Evolutionary conservation across 768 basidiomycete species (phyloP).

Genomic region (Boletales sp.): DNA sequence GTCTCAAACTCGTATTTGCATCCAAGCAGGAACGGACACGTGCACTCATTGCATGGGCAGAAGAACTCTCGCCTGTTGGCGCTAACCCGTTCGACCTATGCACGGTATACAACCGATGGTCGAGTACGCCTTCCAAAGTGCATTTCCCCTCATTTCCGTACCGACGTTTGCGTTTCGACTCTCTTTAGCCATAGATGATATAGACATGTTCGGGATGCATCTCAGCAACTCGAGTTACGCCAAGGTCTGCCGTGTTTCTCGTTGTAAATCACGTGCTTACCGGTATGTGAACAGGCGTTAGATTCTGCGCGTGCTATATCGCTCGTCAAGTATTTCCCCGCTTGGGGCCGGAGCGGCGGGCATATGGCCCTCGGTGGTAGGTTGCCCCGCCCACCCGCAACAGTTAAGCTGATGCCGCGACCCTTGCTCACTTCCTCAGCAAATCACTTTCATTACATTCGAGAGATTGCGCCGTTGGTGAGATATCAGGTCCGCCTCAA

Average conservation of each 20-base stretch:
- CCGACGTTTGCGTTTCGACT: not conserved
- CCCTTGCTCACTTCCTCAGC: slow-evolving; percentile 31
- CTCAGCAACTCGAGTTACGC: slow-evolving; percentile 81
- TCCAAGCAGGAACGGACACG: slow-evolving; percentile 29
- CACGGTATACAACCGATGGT: slow-evolving; percentile 45
- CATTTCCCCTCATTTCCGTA: not conserved
- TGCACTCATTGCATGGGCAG: slow-evolving; percentile 43
- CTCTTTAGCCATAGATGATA: slow-evolving; percentile 60
- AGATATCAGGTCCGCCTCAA: slow-evolving; percentile 58
- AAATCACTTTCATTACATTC: slow-evolving; percentile 65
- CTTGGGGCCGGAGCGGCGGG: slow-evolving; percentile 56
- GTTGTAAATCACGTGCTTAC: not conserved
- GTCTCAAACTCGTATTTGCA: slow-evolving; percentile 37
- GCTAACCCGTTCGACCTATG: slow-evolving; percentile 49
- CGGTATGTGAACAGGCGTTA: slow-evolving; percentile 30
- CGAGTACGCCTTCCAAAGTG: slow-evolving; percentile 40
- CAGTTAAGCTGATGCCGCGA: too few species aligned
- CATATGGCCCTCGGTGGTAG: slow-evolving; percentile 53
- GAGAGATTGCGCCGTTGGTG: slow-evolving; percentile 63
- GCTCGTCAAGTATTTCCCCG: slow-evolving; percentile 49
- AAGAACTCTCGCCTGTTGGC: slow-evolving; percentile 51
- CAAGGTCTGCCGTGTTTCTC: slow-evolving; percentile 42
- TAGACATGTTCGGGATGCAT: slow-evolving; percentile 63
- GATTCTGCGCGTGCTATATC: slow-evolving; percentile 49
- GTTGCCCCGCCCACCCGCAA: not conserved